These are phyloP conservation scores for Eudorina sp. DNA, from an alignment of 139 green algal species.

Conservation along the genomic window DNA sequence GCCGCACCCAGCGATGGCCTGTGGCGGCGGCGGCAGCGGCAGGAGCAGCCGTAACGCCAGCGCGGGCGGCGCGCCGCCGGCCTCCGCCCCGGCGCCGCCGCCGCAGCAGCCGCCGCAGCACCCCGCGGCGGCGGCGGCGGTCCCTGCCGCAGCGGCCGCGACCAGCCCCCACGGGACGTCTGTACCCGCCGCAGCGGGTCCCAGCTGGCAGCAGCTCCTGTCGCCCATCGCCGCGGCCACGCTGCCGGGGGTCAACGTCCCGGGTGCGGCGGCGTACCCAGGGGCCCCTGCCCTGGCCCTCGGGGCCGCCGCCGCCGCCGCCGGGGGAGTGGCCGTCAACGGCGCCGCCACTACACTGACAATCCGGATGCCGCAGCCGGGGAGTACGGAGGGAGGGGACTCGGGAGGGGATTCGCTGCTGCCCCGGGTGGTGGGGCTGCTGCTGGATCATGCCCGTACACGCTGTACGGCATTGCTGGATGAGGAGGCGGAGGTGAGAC, in stretches of 20 bases:
- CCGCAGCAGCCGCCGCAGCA: constrained; percentile 48
- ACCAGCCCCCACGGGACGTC: too few species aligned
- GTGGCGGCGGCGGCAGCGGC: constrained; percentile 43
- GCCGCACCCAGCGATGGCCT: neutral
- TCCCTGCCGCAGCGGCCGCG: constrained; percentile 54
- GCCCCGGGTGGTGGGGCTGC: constrained; percentile 41
- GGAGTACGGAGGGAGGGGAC: neutral
- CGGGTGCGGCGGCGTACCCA: neutral
- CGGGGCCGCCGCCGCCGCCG: constrained; percentile 25
- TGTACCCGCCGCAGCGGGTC: too few species aligned
- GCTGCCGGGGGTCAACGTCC: neutral
- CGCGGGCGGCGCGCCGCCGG: constrained; percentile 19
- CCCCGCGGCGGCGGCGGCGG: neutral
- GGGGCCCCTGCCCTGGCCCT: neutral
- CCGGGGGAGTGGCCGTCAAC: too few species aligned
- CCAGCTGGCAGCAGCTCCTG: constrained; percentile 3
- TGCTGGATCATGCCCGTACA: constrained; percentile 20
- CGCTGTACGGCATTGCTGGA: neutral
- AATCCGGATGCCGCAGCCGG: constrained; percentile 3
- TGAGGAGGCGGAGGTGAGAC: neutral
- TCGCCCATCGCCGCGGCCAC: constrained; percentile 27
- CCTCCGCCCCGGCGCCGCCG: neutral
- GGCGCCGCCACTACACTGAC: too few species aligned
- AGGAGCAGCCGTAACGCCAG: constrained; percentile 28
- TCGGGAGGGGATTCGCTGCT: constrained; percentile 11